Percentiles rank a stretch among this genome's conserved stretches.
These are phyloP conservation scores for Coccomyxa sp. DNA, from an alignment of 139 green algal genomes.

Conservation along the genomic window DNA sequence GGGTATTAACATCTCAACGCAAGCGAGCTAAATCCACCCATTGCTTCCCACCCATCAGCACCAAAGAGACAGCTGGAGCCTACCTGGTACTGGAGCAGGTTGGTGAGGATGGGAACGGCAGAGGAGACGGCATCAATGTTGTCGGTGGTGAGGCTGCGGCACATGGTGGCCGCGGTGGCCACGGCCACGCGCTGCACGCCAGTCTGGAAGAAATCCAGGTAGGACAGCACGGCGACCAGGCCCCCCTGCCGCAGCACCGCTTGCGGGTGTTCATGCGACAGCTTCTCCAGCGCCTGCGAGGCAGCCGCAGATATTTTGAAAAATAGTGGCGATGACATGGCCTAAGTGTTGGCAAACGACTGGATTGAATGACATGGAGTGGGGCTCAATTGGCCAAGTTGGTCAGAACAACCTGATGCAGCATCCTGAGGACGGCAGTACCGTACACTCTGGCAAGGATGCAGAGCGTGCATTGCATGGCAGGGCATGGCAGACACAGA, in stretches of 20 bases:
- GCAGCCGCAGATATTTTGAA: not conserved
- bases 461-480: too few species aligned
- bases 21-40: not conserved
- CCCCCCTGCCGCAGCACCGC: slow-evolving; percentile 66
- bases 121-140: slow-evolving; percentile 53
- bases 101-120: slow-evolving; percentile 81
- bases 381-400: too few species aligned
- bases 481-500: too few species aligned
- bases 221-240: slow-evolving; percentile 84
- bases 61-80: not conserved
- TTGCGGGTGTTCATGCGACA: slow-evolving; percentile 83
- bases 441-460: too few species aligned
- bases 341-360: too few species aligned
- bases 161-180: slow-evolving; percentile 89
- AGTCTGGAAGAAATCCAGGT: slow-evolving; percentile 93
- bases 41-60: not conserved
- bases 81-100: slow-evolving; percentile 78
- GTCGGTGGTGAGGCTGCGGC: slow-evolving; percentile 45
- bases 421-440: not conserved
- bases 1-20: not conserved
- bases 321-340: not conserved
- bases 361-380: too few species aligned
- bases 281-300: slow-evolving; percentile 88
- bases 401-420: not conserved
- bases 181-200: slow-evolving; percentile 89